A percentile compares a stretch with the other conserved stretches of the same genome.
Conservation (phyloP, 306 rosid genomes). For the Prunus fruticosa region DNA sequence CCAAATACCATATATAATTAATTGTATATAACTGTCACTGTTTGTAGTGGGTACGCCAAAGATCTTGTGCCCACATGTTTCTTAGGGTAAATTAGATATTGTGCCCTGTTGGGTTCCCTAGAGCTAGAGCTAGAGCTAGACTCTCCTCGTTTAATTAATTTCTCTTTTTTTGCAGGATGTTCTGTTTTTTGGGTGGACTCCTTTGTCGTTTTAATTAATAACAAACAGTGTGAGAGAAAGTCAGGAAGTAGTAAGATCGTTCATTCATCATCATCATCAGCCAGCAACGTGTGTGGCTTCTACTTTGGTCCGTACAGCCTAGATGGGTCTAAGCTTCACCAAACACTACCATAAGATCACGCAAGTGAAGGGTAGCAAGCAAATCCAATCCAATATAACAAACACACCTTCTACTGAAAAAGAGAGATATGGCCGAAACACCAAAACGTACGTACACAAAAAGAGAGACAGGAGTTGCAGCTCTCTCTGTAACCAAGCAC, state of each 20-base stretch:
- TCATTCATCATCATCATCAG: no score
- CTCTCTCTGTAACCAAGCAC: background rate
- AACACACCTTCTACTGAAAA: background rate
- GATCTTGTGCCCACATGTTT: background rate
- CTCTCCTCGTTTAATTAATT: background rate
- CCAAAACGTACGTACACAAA: conserved; percentile 5
- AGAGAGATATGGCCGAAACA: background rate
- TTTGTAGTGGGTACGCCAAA: background rate
- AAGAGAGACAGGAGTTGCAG: background rate
- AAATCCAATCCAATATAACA: conserved; percentile 6
- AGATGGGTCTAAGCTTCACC: conserved; percentile 1
- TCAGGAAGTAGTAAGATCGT: no score
- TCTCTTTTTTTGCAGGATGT: background rate
- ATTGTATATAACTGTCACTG: background rate
- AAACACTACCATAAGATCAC: conserved; percentile 28
- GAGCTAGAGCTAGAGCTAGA: background rate
- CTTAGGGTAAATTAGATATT: background rate
- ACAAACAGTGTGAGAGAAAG: no score
- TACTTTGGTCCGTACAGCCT: background rate
- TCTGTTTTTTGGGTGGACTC: no score
- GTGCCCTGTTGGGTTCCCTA: conserved; percentile 13
- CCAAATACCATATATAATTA: background rate
- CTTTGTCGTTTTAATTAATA: no score
- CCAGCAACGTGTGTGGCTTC: no score
- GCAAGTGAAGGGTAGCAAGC: conserved; percentile 12